These are phyloP conservation scores for Lomentospora prolificans DNA, from an alignment of 2,329 filamentous ascomycete genomes.

Conservation along the genomic window DNA sequence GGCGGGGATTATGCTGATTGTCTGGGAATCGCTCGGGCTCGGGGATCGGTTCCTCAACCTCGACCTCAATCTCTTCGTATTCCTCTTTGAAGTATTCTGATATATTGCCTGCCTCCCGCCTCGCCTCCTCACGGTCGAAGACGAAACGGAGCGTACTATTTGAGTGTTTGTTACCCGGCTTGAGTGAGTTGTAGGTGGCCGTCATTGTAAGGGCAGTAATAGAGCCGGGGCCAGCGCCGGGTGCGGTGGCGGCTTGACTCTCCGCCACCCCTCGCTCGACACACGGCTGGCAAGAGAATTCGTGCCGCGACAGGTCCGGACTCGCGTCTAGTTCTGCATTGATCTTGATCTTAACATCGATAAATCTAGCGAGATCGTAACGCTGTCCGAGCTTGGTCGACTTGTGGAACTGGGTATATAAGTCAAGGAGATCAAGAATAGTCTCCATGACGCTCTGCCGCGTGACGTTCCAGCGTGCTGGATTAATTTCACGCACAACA, in stretches of 20 bases:
- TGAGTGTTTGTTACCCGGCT: slow-evolving; percentile 26
- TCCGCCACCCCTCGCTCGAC: slow-evolving; percentile 21
- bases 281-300: slow-evolving; percentile 47
- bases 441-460: slow-evolving; percentile 57
- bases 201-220: slow-evolving; percentile 4
- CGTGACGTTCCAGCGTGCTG: slow-evolving; percentile 35
- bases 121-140: slow-evolving; percentile 68
- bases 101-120: slow-evolving; percentile 59
- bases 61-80: slow-evolving; percentile 67
- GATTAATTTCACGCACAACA: slow-evolving; percentile 37
- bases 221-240: background rate
- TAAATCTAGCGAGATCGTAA: slow-evolving; percentile 68
- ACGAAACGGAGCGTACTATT: slow-evolving; percentile 84
- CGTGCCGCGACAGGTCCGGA: slow-evolving; percentile 51
- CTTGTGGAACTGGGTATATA: slow-evolving; percentile 77
- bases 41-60: slow-evolving; percentile 57
- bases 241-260: background rate
- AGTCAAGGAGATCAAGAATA: slow-evolving; percentile 78
- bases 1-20: background rate
- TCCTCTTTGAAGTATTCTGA: slow-evolving; percentile 61
- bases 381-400: slow-evolving; percentile 63
- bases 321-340: slow-evolving; percentile 68
- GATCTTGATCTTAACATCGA: slow-evolving; percentile 75
- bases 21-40: slow-evolving; percentile 7
- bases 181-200: slow-evolving; percentile 6